Evolutionary conservation across 768 basidiomycete genomes (phyloP).

Genomic region (Termitomyces eurrhizus): DNA sequence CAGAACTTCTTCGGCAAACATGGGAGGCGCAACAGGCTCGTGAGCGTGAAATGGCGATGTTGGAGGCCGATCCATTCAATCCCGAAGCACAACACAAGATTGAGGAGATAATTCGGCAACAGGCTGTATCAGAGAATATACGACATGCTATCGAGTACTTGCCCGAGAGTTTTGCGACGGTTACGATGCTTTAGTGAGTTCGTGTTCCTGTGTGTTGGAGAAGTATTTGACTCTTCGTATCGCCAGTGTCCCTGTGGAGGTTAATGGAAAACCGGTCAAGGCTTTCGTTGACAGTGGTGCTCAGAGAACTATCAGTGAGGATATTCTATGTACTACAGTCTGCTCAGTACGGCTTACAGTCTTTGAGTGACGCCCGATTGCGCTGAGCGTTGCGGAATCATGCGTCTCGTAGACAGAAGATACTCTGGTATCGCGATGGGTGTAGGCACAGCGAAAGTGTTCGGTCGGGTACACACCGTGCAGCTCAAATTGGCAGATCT

Average conservation of each 20-base stretch:
- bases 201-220: background rate
- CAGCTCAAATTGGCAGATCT: constrained; percentile 87
- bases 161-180: constrained; percentile 90
- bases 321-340: constrained; percentile 1
- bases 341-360: background rate
- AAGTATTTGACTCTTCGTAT: background rate
- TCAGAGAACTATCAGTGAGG: constrained; percentile 92
- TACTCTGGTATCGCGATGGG: constrained; percentile 90
- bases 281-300: constrained; percentile 99
- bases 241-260: constrained; percentile 80
- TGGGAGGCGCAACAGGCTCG: constrained; percentile 52
- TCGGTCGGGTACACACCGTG: constrained; percentile 91
- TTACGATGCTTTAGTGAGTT: constrained; percentile 94
- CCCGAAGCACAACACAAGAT: constrained; percentile 91
- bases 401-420: constrained; percentile 87
- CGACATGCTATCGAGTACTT: constrained; percentile 91
- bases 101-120: constrained; percentile 87
- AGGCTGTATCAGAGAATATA: constrained; percentile 90
- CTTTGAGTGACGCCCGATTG: constrained; percentile 82
- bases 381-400: constrained; percentile 90
- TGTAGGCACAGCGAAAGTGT: constrained; percentile 91
- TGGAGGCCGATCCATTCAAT: constrained; percentile 89
- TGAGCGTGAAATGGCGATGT: constrained; percentile 56
- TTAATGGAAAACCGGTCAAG: constrained; percentile 86
- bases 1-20: constrained; percentile 62